A percentile compares a stretch with the other conserved stretches of the same genome.
Conservation (phyloP, 768 basidiomycete species). For the Dictyophora rubrovolvata region DNA sequence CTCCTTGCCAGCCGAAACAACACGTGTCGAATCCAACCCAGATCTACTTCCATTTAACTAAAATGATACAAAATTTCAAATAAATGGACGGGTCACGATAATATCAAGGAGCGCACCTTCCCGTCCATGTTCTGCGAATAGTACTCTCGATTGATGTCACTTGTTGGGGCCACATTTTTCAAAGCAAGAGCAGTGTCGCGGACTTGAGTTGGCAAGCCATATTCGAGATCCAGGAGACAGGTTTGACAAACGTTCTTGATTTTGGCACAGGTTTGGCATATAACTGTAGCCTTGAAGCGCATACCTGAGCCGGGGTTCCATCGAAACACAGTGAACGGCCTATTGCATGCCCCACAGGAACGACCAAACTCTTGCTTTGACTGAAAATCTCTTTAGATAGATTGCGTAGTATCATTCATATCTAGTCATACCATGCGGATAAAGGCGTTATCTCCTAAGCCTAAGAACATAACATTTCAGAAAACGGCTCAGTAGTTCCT, state of each 20-base stretch:
- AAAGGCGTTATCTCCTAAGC: slow-evolving; percentile 85
- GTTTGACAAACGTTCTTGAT: slow-evolving; percentile 97
- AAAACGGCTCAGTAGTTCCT: background rate
- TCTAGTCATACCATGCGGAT: slow-evolving; percentile 73
- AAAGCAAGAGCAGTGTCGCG: slow-evolving; percentile 88
- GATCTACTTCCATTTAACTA: slow-evolving; percentile 69
- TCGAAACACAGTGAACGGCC: slow-evolving; percentile 94
- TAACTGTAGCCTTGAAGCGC: slow-evolving; percentile 93
- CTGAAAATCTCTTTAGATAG: slow-evolving; percentile 29
- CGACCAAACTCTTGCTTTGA: slow-evolving; percentile 95
- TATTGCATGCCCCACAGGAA: slow-evolving; percentile 94
- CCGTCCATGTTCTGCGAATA: slow-evolving; percentile 87
- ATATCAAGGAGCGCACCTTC: slow-evolving; percentile 42
- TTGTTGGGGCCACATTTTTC: slow-evolving; percentile 83
- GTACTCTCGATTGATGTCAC: slow-evolving; percentile 95
- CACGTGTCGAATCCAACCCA: slow-evolving; percentile 44
- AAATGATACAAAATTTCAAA: slow-evolving; percentile 2
- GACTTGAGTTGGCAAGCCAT: slow-evolving; percentile 92
- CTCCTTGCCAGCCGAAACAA: slow-evolving; percentile 81
- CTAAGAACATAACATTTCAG: slow-evolving; percentile 26
- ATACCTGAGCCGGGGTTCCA: slow-evolving; percentile 96
- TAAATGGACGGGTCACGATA: background rate
- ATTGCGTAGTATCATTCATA: background rate
- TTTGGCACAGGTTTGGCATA: slow-evolving; percentile 96
- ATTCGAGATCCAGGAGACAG: slow-evolving; percentile 92